Percentiles rank a stretch among this genome's conserved stretches.
phyloP scores from a whole-genome alignment of 192 early-diverging fungal genomes.

The Gonapodya prolifera region DNA sequence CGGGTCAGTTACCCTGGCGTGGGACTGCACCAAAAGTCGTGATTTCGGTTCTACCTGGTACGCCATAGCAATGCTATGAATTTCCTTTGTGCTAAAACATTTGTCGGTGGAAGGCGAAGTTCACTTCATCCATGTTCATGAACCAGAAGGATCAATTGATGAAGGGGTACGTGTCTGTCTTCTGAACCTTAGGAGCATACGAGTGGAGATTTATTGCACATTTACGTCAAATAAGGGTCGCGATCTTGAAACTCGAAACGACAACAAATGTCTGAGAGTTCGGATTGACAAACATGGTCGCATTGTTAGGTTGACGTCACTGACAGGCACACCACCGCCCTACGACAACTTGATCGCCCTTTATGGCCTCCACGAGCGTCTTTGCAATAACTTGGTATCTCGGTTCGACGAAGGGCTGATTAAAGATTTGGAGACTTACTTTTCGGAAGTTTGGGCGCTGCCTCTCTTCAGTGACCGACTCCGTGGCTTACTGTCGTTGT shows the following conservation, averaged over 20 bases:
- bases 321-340: not conserved
- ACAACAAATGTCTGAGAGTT: not conserved
- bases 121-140: no score
- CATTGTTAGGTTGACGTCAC: not conserved
- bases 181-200: no score
- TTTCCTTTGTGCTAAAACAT: no score
- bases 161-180: no score
- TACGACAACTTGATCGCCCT: not conserved
- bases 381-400: not conserved
- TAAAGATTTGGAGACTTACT: not conserved
- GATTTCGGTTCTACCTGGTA: not conserved
- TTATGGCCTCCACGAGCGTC: not conserved
- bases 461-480: not conserved
- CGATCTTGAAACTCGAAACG: not conserved
- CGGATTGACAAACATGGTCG: not conserved
- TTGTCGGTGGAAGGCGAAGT: no score
- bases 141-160: no score
- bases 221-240: no score
- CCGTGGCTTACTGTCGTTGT: not conserved
- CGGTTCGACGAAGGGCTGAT: not conserved
- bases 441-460: not conserved
- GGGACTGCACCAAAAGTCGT: not conserved
- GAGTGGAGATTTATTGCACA: no score
- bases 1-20: not conserved
- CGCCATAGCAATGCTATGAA: no score